Evolutionary conservation across 176 grass and related monocot genomes (phyloP).

Genomic region (Triticum turgidum): DNA sequence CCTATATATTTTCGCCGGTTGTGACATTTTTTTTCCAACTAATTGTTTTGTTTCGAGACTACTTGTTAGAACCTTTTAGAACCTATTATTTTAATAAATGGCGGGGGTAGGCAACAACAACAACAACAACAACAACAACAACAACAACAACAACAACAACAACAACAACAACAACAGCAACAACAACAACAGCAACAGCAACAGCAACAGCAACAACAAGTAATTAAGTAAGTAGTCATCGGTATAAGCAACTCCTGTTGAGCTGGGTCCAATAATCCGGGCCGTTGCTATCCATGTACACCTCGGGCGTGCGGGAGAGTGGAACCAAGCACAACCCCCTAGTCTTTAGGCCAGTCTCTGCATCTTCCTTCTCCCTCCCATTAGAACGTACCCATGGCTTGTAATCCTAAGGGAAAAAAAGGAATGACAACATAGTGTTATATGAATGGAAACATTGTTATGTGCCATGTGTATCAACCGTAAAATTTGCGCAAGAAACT

Average conservation of each 20-base stretch:
- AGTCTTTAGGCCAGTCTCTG: conserved; percentile 60
- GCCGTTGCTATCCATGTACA: conserved; percentile 64
- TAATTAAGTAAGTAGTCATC: conserved; percentile 31
- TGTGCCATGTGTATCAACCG: background rate
- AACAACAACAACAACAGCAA: too few relatives aligned
- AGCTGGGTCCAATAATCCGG: conserved; percentile 79
- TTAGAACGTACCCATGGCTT: conserved; percentile 66
- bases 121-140: too few relatives aligned
- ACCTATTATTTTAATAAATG: too few relatives aligned
- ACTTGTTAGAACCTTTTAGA: too few relatives aligned
- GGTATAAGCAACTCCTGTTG: conserved; percentile 66
- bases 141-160: too few relatives aligned
- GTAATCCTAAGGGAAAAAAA: conserved; percentile 55
- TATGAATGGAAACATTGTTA: background rate
- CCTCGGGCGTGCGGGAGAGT: conserved; percentile 68
- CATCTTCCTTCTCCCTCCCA: conserved; percentile 57
- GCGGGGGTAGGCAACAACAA: too few relatives aligned
- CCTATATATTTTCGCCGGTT: too few relatives aligned
- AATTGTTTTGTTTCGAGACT: too few relatives aligned
- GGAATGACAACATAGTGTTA: background rate
- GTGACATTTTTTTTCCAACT: too few relatives aligned
- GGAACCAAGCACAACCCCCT: conserved; percentile 90
- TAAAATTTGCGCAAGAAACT: background rate
- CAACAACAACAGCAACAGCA: too few relatives aligned
- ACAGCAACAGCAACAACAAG: background rate